These are phyloP conservation scores for Mediolabrus comicus DNA, from an alignment of 108 stramenopile species.

Conservation along the genomic window DNA sequence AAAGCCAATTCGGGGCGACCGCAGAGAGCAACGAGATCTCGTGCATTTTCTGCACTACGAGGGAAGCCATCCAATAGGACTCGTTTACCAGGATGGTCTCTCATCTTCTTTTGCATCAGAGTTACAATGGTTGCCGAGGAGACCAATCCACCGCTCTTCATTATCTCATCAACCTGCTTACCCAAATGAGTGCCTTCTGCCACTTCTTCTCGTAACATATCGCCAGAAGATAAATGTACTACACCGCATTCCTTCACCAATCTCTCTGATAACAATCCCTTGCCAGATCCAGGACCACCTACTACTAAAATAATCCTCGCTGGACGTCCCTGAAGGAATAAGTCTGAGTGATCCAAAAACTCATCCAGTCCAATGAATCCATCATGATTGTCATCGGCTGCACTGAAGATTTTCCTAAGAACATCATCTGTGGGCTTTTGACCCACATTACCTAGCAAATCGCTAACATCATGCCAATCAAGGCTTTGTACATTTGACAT, in stretches of 20 bases:
- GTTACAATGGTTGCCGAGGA: constrained; percentile 76
- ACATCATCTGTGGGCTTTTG: constrained; percentile 54
- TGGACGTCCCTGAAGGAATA: constrained; percentile 65
- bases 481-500: no score
- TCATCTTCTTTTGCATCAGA: constrained; percentile 80
- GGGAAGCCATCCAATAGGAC: constrained; percentile 92
- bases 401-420: constrained; percentile 54
- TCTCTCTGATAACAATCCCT: constrained; percentile 81
- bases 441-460: constrained; percentile 57
- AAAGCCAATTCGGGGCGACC: constrained; percentile 79
- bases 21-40: constrained; percentile 69
- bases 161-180: constrained; percentile 79
- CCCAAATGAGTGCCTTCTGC: constrained; percentile 78
- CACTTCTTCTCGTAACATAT: constrained; percentile 92
- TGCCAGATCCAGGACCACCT: constrained; percentile 95
- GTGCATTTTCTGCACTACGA: constrained; percentile 70
- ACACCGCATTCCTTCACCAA: constrained; percentile 85
- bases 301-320: constrained; percentile 89
- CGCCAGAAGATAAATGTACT: constrained; percentile 92
- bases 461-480: constrained; percentile 56
- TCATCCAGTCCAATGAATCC: constrained; percentile 64
- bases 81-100: constrained; percentile 74
- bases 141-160: constrained; percentile 87
- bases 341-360: constrained; percentile 55
- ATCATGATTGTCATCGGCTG: constrained; percentile 59